A percentile compares a stretch with the other conserved stretches of the same genome.
phyloP scores from a whole-genome alignment of 352 stramenopile species.

The Pythium vanterpoolii region DNA sequence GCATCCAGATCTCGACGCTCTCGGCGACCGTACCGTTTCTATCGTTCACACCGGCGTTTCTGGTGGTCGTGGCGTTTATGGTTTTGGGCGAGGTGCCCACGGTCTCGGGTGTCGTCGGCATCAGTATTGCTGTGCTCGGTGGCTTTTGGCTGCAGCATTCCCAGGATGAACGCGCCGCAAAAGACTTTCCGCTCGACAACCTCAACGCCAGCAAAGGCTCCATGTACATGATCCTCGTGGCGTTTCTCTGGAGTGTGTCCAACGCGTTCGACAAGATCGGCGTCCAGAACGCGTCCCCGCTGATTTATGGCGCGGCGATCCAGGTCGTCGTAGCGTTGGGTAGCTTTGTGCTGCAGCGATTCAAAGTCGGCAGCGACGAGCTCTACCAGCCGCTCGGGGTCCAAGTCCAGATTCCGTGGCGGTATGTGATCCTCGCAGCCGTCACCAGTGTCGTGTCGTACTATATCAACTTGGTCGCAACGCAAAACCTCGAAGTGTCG shows the following conservation, averaged over 20 bases:
- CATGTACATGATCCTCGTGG: slow-evolving; percentile 80
- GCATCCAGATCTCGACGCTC: slow-evolving; percentile 81
- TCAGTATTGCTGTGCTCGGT: slow-evolving; percentile 66
- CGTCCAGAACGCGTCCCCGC: slow-evolving; percentile 70
- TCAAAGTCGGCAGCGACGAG: slow-evolving; percentile 56
- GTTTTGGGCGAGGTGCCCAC: slow-evolving; percentile 74
- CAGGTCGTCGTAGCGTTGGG: slow-evolving; percentile 63
- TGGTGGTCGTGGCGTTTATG: slow-evolving; percentile 73
- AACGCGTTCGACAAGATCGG: slow-evolving; percentile 85
- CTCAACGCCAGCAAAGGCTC: slow-evolving; percentile 68
- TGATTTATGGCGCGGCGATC: slow-evolving; percentile 70
- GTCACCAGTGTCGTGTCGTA: slow-evolving; percentile 77
- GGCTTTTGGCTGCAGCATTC: slow-evolving; percentile 71
- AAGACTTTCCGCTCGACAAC: slow-evolving; percentile 49
- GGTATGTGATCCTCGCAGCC: slow-evolving; percentile 57
- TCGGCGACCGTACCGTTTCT: slow-evolving; percentile 76
- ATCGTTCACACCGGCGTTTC: slow-evolving; percentile 75
- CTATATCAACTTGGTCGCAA: slow-evolving; percentile 82
- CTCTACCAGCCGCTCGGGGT: slow-evolving; percentile 56
- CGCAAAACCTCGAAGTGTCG: slow-evolving; percentile 72
- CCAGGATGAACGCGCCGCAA: slow-evolving; percentile 36
- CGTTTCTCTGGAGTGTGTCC: slow-evolving; percentile 81
- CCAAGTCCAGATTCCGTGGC: slow-evolving; percentile 64
- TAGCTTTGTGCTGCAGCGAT: slow-evolving; percentile 57
- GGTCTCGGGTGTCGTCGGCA: slow-evolving; percentile 49